phyloP scores from a whole-genome alignment of 352 stramenopile species.

The Globisporangium uncinulatum region DNA sequence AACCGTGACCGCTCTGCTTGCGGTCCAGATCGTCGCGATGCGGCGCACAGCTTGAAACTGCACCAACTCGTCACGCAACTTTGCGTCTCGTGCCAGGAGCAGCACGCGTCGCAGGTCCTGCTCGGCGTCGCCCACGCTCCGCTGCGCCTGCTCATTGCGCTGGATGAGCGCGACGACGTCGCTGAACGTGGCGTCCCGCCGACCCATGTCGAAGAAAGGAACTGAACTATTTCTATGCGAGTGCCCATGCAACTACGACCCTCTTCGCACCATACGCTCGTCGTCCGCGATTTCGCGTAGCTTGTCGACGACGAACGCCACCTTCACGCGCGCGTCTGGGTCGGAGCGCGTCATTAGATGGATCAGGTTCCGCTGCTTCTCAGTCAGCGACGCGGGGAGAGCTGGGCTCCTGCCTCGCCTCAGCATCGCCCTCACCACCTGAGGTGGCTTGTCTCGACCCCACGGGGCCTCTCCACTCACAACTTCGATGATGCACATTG shows the following conservation, averaged over 20 bases:
- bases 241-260: too few species aligned
- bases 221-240: neutral
- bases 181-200: constrained; percentile 27
- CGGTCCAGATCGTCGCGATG: constrained; percentile 33
- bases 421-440: neutral
- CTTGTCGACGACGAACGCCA: constrained; percentile 1
- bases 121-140: constrained; percentile 34
- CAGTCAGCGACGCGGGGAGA: neutral
- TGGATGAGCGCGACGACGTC: constrained; percentile 49
- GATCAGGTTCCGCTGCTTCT: constrained; percentile 5
- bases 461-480: constrained; percentile 2
- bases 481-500: constrained; percentile 7
- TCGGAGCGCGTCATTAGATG: constrained; percentile 2
- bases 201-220: neutral
- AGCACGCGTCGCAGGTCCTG: constrained; percentile 46
- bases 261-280: neutral
- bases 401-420: neutral
- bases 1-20: constrained; percentile 11
- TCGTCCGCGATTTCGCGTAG: constrained; percentile 1
- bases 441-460: neutral
- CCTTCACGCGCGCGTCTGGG: neutral
- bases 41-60: constrained; percentile 48
- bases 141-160: constrained; percentile 38
- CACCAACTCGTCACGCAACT: constrained; percentile 49
- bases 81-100: constrained; percentile 39